Evolutionary conservation across 1,139 yeast species (phyloP).

Genomic region (Pichia norvegensis): DNA sequence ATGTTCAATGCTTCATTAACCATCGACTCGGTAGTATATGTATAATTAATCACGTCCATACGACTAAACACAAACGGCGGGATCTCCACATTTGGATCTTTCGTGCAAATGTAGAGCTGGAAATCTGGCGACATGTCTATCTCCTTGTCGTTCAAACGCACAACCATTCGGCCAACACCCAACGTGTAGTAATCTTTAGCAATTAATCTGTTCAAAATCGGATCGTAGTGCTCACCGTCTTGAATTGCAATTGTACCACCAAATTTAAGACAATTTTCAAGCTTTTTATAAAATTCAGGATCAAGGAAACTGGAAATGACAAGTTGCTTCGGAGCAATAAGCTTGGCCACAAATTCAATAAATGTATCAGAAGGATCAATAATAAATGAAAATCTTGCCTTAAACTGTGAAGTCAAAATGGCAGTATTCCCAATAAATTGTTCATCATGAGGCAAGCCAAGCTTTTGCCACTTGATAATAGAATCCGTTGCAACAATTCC

Average conservation of each 20-base stretch:
- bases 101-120: constrained; percentile 51
- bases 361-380: constrained; percentile 65
- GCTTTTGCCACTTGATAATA: constrained; percentile 43
- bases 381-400: constrained; percentile 44
- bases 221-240: constrained; percentile 78
- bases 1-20: constrained; percentile 56
- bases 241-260: constrained; percentile 69
- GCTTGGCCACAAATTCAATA: constrained; percentile 34
- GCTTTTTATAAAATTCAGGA: constrained; percentile 55
- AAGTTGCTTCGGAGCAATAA: constrained; percentile 33
- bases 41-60: constrained; percentile 59
- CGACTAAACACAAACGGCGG: constrained; percentile 55
- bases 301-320: constrained; percentile 65
- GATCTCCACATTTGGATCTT: constrained; percentile 43
- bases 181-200: constrained; percentile 51
- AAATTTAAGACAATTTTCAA: constrained; percentile 77
- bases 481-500: constrained; percentile 38
- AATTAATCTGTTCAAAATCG: constrained; percentile 57
- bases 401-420: constrained; percentile 33
- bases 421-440: constrained; percentile 57
- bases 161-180: constrained; percentile 70
- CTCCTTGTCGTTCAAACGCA: constrained; percentile 53
- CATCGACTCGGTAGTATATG: constrained; percentile 60
- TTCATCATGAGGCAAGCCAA: constrained; percentile 51
- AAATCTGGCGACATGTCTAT: constrained; percentile 65